phyloP scores from a whole-genome alignment of 345 rosid species.

The Eucalyptus sp. region DNA sequence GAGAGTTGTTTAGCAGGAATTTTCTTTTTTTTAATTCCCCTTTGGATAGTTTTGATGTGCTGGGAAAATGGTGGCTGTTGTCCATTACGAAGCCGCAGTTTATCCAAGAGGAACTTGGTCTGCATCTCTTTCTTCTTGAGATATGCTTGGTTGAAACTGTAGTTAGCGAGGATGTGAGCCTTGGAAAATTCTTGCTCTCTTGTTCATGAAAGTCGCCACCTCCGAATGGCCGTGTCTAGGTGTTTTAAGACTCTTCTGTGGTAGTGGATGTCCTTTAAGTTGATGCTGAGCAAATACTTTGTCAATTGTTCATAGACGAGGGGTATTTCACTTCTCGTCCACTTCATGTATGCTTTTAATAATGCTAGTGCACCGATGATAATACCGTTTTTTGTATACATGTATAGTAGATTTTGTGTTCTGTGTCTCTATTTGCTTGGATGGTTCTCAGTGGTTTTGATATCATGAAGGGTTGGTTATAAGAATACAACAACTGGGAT shows the following conservation, averaged over 20 bases:
- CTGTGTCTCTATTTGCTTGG: background rate
- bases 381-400: background rate
- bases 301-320: background rate
- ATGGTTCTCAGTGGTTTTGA: background rate
- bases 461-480: background rate
- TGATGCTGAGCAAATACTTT: background rate
- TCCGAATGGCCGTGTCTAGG: background rate
- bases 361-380: background rate
- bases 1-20: background rate
- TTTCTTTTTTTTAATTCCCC: background rate
- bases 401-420: background rate
- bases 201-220: background rate
- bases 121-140: background rate
- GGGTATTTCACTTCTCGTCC: background rate
- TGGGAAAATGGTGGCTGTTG: accelerated
- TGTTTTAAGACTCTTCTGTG: background rate
- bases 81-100: accelerated
- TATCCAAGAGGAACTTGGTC: background rate
- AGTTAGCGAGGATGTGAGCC: background rate
- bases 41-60: background rate
- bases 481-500: background rate
- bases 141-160: background rate
- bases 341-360: background rate
- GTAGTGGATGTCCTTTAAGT: background rate
- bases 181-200: background rate